These are phyloP conservation scores for Ustilago bromivora DNA, from an alignment of 1,284 basidiomycete species.

Conservation along the genomic window DNA sequence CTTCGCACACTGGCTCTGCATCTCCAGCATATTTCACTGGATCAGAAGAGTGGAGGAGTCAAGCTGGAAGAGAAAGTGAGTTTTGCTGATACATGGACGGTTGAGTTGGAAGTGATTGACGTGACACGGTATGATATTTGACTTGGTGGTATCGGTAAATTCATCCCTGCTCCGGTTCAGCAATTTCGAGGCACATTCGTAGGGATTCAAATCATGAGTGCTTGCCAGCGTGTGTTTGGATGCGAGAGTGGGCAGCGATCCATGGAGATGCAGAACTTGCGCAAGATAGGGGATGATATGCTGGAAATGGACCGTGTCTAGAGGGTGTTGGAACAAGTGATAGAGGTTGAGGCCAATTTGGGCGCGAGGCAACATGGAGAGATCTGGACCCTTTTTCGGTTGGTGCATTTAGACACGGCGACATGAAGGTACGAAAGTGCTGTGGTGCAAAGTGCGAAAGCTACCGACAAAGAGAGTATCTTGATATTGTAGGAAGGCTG, in stretches of 20 bases:
- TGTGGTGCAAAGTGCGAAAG: too few relatives aligned
- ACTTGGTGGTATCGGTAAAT: not conserved
- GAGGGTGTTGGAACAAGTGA: too few relatives aligned
- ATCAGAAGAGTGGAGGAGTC: not conserved
- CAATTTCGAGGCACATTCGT: not conserved
- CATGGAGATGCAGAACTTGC: not conserved
- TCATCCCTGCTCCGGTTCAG: not conserved
- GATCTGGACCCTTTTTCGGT: too few relatives aligned
- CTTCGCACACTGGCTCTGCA: conserved; percentile 24
- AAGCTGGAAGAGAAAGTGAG: not conserved
- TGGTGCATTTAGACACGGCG: too few relatives aligned
- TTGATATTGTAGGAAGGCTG: too few relatives aligned
- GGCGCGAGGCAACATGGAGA: too few relatives aligned
- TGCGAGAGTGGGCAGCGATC: not conserved
- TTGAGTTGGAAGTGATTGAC: conserved; percentile 28
- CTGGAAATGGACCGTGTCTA: too few relatives aligned
- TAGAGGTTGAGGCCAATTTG: too few relatives aligned
- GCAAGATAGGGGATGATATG: not conserved
- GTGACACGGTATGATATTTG: conserved; percentile 1
- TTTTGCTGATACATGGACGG: not conserved
- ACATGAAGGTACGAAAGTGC: too few relatives aligned
- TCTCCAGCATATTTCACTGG: conserved; percentile 4
- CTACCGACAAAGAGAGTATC: too few relatives aligned
- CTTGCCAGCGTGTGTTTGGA: not conserved
- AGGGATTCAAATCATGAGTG: not conserved